These are phyloP conservation scores for Xylariaceae sp. DNA, from an alignment of 2,329 filamentous ascomycete genomes.

Conservation along the genomic window DNA sequence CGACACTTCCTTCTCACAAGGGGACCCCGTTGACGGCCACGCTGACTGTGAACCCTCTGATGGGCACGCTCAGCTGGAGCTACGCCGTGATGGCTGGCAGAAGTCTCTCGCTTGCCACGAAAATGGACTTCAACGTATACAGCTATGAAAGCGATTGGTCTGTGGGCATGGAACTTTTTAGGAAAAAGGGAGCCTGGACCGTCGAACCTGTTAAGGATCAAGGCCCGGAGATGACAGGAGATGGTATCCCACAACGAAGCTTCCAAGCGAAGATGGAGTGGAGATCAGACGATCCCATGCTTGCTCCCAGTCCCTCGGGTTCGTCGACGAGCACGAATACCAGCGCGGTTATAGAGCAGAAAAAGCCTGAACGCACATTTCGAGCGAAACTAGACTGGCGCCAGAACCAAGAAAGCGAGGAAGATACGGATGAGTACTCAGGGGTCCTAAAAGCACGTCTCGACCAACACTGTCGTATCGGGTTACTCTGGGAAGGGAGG, in stretches of 20 bases:
- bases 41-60: conserved; percentile 86
- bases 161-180: conserved; percentile 90
- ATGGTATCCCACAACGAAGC: conserved; percentile 35
- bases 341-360: not conserved
- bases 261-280: conserved; percentile 53
- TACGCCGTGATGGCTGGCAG: conserved; percentile 87
- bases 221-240: conserved; percentile 14
- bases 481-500: conserved; percentile 86
- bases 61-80: conserved; percentile 86
- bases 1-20: conserved; percentile 73
- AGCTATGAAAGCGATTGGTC: conserved; percentile 95
- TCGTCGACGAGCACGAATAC: conserved; percentile 1
- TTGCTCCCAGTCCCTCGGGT: conserved; percentile 4
- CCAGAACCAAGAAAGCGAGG: conserved; percentile 13
- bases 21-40: conserved; percentile 93
- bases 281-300: conserved; percentile 26
- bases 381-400: conserved; percentile 51
- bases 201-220: conserved; percentile 33
- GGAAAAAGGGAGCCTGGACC: conserved; percentile 49
- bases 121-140: conserved; percentile 96
- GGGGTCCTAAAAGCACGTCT: conserved; percentile 87
- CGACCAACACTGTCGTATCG: conserved; percentile 82
- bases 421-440: conserved; percentile 60
- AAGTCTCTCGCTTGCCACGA: conserved; percentile 79
- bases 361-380: conserved; percentile 39